These are phyloP conservation scores for Trichosporon asahii DNA, from an alignment of 1,284 basidiomycete species.

Conservation along the genomic window DNA sequence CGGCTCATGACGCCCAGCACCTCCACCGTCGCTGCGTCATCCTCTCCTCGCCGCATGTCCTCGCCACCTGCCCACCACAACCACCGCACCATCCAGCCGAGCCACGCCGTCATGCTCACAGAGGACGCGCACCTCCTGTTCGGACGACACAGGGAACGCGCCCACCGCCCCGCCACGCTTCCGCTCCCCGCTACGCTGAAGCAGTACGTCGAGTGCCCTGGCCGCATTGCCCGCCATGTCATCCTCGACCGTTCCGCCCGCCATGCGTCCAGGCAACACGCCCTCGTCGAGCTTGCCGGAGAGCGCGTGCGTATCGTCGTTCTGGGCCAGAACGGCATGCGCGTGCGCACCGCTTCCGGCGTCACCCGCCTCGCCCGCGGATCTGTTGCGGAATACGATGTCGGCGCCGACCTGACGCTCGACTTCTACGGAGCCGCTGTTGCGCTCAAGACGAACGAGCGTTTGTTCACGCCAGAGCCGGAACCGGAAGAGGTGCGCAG, in stretches of 20 bases:
- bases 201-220: conserved; percentile 13
- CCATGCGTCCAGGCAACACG: conserved; percentile 47
- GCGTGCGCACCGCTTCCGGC: conserved; percentile 22
- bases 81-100: neutral
- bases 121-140: conserved; percentile 36
- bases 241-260: conserved; percentile 41
- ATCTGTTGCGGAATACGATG: conserved; percentile 12
- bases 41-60: conserved; percentile 35
- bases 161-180: conserved; percentile 6
- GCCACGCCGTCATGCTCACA: conserved; percentile 23
- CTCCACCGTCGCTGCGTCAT: conserved; percentile 45
- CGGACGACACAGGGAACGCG: conserved; percentile 36
- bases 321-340: conserved; percentile 50
- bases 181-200: neutral
- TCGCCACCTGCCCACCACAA: conserved; percentile 24
- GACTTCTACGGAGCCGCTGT: conserved; percentile 47
- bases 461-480: conserved; percentile 18
- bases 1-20: conserved; percentile 37
- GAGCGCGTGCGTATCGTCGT: conserved; percentile 37
- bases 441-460: conserved; percentile 19
- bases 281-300: conserved; percentile 33
- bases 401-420: conserved; percentile 26
- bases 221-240: conserved; percentile 28
- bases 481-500: neutral
- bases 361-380: conserved; percentile 14